A percentile compares a stretch with the other conserved stretches of the same genome.
Conservation (phyloP, 2,329 filamentous ascomycete genomes). For the Colletotrichum tropicicola region DNA sequence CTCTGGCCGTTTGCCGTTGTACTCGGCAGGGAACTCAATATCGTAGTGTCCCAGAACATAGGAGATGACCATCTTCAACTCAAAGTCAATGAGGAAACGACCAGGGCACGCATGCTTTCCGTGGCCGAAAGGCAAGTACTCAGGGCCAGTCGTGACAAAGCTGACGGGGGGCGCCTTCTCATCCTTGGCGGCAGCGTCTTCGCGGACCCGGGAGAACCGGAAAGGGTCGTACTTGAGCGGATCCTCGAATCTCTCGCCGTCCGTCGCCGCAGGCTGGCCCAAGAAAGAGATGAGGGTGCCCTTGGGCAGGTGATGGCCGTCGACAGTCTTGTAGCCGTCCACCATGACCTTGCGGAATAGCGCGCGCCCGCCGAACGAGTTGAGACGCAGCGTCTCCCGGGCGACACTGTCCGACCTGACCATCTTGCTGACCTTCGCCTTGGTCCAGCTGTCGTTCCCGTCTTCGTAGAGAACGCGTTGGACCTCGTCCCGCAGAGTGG, state of each 20-base stretch:
- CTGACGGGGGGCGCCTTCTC: conserved; percentile 30
- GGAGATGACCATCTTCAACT: conserved; percentile 41
- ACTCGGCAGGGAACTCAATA: conserved; percentile 25
- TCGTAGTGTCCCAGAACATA: conserved; percentile 28
- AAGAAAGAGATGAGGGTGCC: conserved; percentile 44
- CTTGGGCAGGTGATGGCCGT: conserved; percentile 41
- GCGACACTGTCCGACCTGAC: conserved; percentile 49
- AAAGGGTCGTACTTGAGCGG: conserved; percentile 50
- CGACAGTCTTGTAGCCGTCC: conserved; percentile 40
- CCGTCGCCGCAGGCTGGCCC: conserved; percentile 38
- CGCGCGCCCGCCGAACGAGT: conserved; percentile 40
- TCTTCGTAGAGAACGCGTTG: conserved; percentile 37
- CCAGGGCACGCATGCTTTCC: conserved; percentile 45
- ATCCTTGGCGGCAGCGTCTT: conserved; percentile 36
- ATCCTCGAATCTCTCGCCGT: conserved; percentile 42
- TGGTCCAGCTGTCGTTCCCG: conserved; percentile 45
- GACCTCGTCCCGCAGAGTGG: conserved; percentile 48
- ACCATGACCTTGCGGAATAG: conserved; percentile 40
- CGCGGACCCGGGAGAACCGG: conserved; percentile 47
- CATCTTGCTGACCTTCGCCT: conserved; percentile 46
- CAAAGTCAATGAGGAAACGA: conserved; percentile 40
- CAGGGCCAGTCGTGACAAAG: conserved; percentile 41
- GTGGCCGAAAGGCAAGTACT: conserved; percentile 44
- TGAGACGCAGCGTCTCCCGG: conserved; percentile 51
- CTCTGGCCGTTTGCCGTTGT: conserved; percentile 24